Percentiles rank a stretch among this genome's conserved stretches.
Conservation (phyloP, 1,139 yeast genomes). For the Saccharomycopsis phalli region DNA sequence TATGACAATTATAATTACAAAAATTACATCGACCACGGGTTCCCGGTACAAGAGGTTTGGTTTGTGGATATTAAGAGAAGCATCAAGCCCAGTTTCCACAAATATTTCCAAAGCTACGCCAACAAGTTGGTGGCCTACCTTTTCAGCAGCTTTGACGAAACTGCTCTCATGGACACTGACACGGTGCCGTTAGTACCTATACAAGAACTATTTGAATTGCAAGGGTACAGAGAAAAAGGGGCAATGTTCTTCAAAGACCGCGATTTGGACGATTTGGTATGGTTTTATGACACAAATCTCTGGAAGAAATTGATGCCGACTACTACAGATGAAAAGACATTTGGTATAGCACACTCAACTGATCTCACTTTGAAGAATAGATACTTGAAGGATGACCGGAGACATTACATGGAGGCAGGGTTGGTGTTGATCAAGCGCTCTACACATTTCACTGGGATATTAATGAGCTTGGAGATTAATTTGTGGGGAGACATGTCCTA, state of each 20-base stretch:
- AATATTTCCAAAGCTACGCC: conserved; percentile 33
- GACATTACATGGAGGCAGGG: conserved; percentile 51
- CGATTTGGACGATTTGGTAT: conserved; percentile 29
- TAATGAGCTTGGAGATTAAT: conserved; percentile 36
- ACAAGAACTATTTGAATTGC: conserved; percentile 28
- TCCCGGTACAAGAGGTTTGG: conserved; percentile 37
- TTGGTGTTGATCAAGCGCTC: conserved; percentile 39
- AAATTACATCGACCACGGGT: not conserved
- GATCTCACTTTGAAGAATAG: conserved; percentile 33
- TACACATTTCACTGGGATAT: conserved; percentile 36
- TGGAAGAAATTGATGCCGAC: conserved; percentile 37
- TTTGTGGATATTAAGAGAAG: conserved; percentile 37
- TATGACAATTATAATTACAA: not conserved
- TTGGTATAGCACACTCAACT: conserved; percentile 33
- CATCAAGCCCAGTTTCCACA: conserved; percentile 29
- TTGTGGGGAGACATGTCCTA: conserved; percentile 23
- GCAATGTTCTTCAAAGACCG: conserved; percentile 32
- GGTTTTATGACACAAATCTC: conserved; percentile 26
- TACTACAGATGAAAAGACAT: conserved; percentile 25
- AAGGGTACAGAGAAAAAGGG: conserved; percentile 26
- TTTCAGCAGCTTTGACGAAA: conserved; percentile 42
- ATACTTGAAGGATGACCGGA: conserved; percentile 36
- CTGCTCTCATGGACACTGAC: conserved; percentile 46
- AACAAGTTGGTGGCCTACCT: conserved; percentile 42
- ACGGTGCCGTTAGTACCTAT: conserved; percentile 39